A percentile compares a stretch with the other conserved stretches of the same genome.
Evolutionary conservation across 306 rosid species (phyloP).

Genomic region (Quercus alba): DNA sequence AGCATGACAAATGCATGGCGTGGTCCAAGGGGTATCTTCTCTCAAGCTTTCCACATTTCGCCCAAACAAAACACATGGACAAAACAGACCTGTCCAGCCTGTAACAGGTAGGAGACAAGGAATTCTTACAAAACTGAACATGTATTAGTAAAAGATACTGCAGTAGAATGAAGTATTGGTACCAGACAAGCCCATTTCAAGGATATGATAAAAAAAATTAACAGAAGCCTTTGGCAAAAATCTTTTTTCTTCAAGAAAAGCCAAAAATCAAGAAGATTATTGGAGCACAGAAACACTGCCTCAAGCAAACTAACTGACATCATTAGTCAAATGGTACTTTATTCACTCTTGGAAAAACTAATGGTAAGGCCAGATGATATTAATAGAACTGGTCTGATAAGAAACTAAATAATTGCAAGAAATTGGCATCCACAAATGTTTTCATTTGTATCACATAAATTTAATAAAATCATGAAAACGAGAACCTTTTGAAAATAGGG

Average conservation of each 20-base stretch:
- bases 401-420: background rate
- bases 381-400: background rate
- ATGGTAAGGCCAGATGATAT: background rate
- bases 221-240: background rate
- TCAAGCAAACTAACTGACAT: background rate
- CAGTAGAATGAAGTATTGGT: background rate
- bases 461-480: background rate
- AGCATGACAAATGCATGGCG: conserved; percentile 90
- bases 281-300: background rate
- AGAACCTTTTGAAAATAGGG: background rate
- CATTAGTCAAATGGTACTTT: background rate
- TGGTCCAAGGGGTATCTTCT: conserved; percentile 73
- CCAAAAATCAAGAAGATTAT: background rate
- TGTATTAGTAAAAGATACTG: conserved; percentile 1
- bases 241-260: background rate
- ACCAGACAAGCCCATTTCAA: background rate
- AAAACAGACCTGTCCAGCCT: conserved; percentile 87
- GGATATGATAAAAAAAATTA: background rate
- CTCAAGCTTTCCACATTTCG: conserved; percentile 77
- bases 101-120: conserved; percentile 24
- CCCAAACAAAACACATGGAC: conserved; percentile 94
- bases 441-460: background rate
- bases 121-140: background rate
- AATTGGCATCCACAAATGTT: background rate
- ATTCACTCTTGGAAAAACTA: background rate